These are phyloP conservation scores for Globisporangium spinosum DNA, from an alignment of 352 stramenopile species.

Conservation along the genomic window DNA sequence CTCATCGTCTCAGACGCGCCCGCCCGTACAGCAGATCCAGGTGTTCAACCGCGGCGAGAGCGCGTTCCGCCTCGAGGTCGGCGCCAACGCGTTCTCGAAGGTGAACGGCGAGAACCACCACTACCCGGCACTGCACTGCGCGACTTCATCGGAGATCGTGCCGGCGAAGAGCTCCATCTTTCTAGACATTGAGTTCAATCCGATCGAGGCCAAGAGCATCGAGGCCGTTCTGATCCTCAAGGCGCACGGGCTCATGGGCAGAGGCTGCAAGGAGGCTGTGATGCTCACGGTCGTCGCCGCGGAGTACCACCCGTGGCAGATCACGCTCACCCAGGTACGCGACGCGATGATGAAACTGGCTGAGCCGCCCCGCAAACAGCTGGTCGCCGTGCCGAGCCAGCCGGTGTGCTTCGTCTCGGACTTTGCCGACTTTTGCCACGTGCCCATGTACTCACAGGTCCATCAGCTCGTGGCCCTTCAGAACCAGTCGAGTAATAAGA, in stretches of 20 bases:
- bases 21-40: slow-evolving; percentile 69
- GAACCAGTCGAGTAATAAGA: slow-evolving; percentile 27
- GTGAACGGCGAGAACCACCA: slow-evolving; percentile 50
- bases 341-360: slow-evolving; percentile 20
- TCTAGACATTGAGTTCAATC: slow-evolving; percentile 76
- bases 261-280: slow-evolving; percentile 55
- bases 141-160: slow-evolving; percentile 51
- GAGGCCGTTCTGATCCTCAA: slow-evolving; percentile 57
- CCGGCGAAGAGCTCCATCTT: slow-evolving; percentile 55
- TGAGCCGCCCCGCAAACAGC: slow-evolving; percentile 28
- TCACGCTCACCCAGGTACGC: slow-evolving; percentile 35
- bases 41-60: slow-evolving; percentile 74
- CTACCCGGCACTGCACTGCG: slow-evolving; percentile 57
- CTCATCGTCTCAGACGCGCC: slow-evolving; percentile 6
- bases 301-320: slow-evolving; percentile 47
- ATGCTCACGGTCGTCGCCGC: slow-evolving; percentile 60
- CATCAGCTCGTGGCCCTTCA: slow-evolving; percentile 50
- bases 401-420: slow-evolving; percentile 49
- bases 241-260: slow-evolving; percentile 65
- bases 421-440: slow-evolving; percentile 54
- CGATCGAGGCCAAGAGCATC: slow-evolving; percentile 52
- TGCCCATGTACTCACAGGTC: slow-evolving; percentile 44
- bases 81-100: slow-evolving; percentile 44
- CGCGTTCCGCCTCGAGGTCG: slow-evolving; percentile 67
- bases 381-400: slow-evolving; percentile 33